Evolutionary conservation across 345 rosid genomes (phyloP).

Genomic region (Hirschfeldia incana): DNA sequence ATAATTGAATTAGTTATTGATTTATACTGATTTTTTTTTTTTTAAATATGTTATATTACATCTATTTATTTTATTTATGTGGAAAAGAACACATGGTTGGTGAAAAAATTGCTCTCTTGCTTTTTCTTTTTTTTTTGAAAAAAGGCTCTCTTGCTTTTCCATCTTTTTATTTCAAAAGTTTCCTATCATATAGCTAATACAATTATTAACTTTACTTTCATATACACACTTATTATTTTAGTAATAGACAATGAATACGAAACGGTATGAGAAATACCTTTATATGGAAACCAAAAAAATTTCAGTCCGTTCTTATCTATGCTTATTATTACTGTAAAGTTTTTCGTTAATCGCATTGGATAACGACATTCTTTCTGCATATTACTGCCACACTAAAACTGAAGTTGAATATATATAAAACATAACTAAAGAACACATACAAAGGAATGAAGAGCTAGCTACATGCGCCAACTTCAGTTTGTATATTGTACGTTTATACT

Average conservation of each 20-base stretch:
- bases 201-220: background rate
- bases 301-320: background rate
- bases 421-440: background rate
- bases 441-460: background rate
- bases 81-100: conserved; percentile 2
- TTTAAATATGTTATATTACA: background rate
- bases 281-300: background rate
- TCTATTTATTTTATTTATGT: too few species aligned
- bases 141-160: background rate
- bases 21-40: too few species aligned
- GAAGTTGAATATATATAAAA: background rate
- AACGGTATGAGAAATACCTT: background rate
- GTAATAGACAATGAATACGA: background rate
- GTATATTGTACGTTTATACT: background rate
- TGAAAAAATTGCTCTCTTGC: background rate
- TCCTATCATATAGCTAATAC: background rate
- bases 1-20: background rate
- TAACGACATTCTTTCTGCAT: background rate
- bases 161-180: background rate
- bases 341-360: background rate
- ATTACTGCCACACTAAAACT: background rate
- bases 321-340: background rate
- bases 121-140: background rate
- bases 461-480: conserved; percentile 10
- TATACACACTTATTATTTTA: background rate